A percentile compares a stretch with the other conserved stretches of the same genome.
Conservation (phyloP, 768 basidiomycete species). For the Kwoniella bestiolae region DNA sequence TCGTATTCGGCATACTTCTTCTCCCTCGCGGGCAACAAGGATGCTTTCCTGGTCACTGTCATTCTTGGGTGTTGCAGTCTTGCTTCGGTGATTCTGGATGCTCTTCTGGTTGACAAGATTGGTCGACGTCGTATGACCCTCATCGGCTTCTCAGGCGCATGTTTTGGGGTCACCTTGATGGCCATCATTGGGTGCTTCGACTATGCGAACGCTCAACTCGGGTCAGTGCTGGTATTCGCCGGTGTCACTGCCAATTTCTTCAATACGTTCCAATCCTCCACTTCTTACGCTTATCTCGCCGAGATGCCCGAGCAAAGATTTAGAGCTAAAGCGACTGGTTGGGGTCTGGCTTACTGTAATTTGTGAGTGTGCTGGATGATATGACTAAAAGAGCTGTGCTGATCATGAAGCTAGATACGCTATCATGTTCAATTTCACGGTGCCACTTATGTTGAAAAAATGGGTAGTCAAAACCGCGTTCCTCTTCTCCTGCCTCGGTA, state of each 20-base stretch:
- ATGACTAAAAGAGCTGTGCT: not conserved
- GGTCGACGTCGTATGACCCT: slow-evolving; percentile 34
- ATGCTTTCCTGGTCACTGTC: slow-evolving; percentile 24
- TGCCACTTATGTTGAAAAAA: slow-evolving; percentile 29
- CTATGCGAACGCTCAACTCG: slow-evolving; percentile 16
- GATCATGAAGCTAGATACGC: slow-evolving; percentile 9
- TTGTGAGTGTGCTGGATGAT: slow-evolving; percentile 2
- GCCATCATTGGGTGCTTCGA: slow-evolving; percentile 20
- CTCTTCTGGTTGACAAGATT: slow-evolving; percentile 27
- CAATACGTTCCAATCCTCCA: slow-evolving; percentile 30
- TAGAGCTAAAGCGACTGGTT: slow-evolving; percentile 20
- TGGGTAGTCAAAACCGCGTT: slow-evolving; percentile 31
- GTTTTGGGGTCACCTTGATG: slow-evolving; percentile 18
- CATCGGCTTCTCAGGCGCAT: slow-evolving; percentile 27
- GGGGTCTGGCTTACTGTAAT: slow-evolving; percentile 30
- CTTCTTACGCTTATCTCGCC: slow-evolving; percentile 21
- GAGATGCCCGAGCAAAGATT: slow-evolving; percentile 28
- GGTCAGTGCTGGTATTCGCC: slow-evolving; percentile 20
- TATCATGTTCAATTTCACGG: slow-evolving; percentile 29
- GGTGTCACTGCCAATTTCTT: slow-evolving; percentile 28
- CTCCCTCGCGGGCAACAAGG: slow-evolving; percentile 23
- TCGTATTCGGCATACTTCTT: slow-evolving; percentile 38
- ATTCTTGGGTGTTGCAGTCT: slow-evolving; percentile 17
- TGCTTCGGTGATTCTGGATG: slow-evolving; percentile 15
- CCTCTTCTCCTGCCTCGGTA: slow-evolving; percentile 26